Conservation (phyloP, 805 yeast species). For the Yamadazyma kitorensis region DNA sequence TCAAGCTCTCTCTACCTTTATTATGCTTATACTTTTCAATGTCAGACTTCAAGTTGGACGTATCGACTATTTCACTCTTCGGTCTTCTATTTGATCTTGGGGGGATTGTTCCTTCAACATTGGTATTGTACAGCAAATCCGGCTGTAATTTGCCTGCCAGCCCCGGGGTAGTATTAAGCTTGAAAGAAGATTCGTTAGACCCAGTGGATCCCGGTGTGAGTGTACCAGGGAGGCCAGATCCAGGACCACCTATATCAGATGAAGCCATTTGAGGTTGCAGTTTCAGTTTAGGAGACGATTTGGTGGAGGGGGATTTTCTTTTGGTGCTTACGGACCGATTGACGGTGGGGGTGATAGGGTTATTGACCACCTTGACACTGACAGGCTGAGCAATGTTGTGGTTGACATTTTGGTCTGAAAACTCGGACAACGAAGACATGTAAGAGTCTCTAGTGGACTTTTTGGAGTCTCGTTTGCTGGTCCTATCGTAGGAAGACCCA, state of each 20-base stretch:
- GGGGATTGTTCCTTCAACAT: constrained; percentile 35
- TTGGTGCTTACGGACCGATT: constrained; percentile 11
- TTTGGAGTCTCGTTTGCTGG: constrained; percentile 1
- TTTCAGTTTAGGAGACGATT: no score
- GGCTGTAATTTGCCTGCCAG: constrained; percentile 18
- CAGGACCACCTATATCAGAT: background rate
- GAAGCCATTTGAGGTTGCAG: background rate
- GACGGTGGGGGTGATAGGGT: constrained; percentile 13
- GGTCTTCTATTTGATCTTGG: constrained; percentile 40
- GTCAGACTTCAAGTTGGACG: constrained; percentile 2
- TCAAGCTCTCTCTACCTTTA: no score
- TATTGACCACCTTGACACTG: constrained; percentile 18
- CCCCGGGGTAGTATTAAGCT: no score
- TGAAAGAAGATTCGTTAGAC: no score
- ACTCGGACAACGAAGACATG: constrained; percentile 20
- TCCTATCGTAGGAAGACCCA: background rate
- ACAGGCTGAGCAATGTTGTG: constrained; percentile 21
- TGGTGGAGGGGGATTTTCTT: constrained; percentile 2
- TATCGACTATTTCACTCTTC: constrained; percentile 21
- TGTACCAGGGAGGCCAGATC: background rate
- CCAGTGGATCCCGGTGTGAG: no score
- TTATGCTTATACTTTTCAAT: constrained; percentile 1
- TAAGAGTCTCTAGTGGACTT: constrained; percentile 15
- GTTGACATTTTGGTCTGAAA: constrained; percentile 16
- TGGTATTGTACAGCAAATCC: constrained; percentile 29